Evolutionary conservation across 1,139 yeast species (phyloP).

Genomic region (Pichia sp.): DNA sequence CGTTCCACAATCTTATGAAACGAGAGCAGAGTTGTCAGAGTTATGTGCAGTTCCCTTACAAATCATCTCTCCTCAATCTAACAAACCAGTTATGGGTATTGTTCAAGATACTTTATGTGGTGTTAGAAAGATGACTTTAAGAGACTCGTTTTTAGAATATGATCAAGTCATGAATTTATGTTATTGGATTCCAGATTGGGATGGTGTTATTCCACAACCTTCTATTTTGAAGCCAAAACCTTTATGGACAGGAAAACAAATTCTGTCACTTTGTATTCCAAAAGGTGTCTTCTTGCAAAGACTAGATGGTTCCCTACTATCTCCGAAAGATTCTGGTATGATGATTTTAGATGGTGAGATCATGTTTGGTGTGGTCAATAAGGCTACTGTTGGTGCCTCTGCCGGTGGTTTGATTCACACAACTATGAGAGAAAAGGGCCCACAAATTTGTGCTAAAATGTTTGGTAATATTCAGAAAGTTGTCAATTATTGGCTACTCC

Average conservation of each 20-base stretch:
- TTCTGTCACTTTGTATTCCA: conserved; percentile 89
- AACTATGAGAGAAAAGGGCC: conserved; percentile 96
- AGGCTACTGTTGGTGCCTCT: conserved; percentile 96
- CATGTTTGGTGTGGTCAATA: conserved; percentile 95
- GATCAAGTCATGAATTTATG: conserved; percentile 95
- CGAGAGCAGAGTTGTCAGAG: conserved; percentile 91
- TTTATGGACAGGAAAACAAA: conserved; percentile 95
- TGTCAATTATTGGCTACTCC: conserved; percentile 92
- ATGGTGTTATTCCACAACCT: conserved; percentile 97
- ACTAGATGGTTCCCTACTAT: conserved; percentile 79
- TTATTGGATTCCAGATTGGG: conserved; percentile 99
- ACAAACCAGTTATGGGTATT: conserved; percentile 99
- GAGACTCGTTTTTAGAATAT: conserved; percentile 82
- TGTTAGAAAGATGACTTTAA: conserved; percentile 86
- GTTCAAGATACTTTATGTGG: conserved; percentile 99
- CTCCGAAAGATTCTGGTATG: conserved; percentile 91
- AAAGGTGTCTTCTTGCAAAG: conserved; percentile 92
- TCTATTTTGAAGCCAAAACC: conserved; percentile 93
- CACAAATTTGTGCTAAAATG: conserved; percentile 79
- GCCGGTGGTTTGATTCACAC: conserved; percentile 98
- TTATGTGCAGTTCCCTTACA: conserved; percentile 96
- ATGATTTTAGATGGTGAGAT: conserved; percentile 87
- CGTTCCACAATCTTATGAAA: conserved; percentile 98
- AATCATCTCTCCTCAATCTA: conserved; percentile 96
- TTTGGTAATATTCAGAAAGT: conserved; percentile 93